phyloP scores from a whole-genome alignment of 2,329 filamentous ascomycete genomes.

The Monilinia laxa region DNA sequence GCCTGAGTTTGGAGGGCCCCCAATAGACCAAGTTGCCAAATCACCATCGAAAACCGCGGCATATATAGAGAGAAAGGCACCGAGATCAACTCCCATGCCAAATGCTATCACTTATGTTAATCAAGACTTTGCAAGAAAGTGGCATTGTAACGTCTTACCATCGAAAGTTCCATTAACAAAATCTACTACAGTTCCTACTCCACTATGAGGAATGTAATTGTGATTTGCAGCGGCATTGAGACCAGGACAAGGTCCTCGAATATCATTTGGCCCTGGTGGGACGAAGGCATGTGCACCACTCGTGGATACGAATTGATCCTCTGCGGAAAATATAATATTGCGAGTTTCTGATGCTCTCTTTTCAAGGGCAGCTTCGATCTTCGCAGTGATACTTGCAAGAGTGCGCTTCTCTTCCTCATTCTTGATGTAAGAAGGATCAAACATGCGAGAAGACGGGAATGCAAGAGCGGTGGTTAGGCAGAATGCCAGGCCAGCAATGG shows the following conservation, averaged over 20 bases:
- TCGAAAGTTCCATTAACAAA: conserved; percentile 40
- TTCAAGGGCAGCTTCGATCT: conserved; percentile 26
- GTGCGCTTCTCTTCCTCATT: conserved; percentile 28
- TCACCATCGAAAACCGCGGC: conserved; percentile 51
- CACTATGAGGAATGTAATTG: conserved; percentile 45
- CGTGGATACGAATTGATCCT: conserved; percentile 33
- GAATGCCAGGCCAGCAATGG: conserved; percentile 21
- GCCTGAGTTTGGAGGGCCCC: conserved; percentile 44
- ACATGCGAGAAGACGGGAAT: conserved; percentile 30
- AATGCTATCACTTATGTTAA: conserved; percentile 41
- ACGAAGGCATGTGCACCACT: conserved; percentile 29
- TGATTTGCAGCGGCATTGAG: conserved; percentile 47
- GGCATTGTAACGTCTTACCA: conserved; percentile 28
- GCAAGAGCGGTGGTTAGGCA: conserved; percentile 24
- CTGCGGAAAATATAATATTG: conserved; percentile 27
- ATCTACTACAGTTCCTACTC: conserved; percentile 38
- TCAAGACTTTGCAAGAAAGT: not conserved
- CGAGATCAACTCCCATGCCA: conserved; percentile 47
- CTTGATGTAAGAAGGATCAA: conserved; percentile 25
- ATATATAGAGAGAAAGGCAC: conserved; percentile 44
- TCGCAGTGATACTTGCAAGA: conserved; percentile 26
- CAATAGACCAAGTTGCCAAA: conserved; percentile 53
- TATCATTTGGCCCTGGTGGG: conserved; percentile 27
- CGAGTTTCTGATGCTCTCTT: conserved; percentile 12
- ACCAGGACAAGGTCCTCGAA: conserved; percentile 42